A percentile compares a stretch with the other conserved stretches of the same genome.
Conservation (phyloP, 371 early-diverging fungal genomes). For the Zychaea mexicana region DNA sequence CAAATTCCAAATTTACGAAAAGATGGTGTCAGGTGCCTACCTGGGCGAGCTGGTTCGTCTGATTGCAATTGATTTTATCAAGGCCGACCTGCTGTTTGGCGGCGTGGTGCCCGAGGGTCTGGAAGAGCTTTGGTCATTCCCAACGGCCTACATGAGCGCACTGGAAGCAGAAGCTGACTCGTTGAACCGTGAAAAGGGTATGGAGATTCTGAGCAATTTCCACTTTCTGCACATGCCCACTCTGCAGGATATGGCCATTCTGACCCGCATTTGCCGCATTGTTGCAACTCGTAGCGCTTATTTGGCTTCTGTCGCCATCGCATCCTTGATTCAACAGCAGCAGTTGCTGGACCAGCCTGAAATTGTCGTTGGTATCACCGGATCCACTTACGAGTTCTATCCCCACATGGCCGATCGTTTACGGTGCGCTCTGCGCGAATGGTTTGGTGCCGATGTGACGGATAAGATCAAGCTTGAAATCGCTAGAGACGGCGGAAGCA, state of each 20-base stretch:
- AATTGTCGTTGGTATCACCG: slow-evolving; percentile 39
- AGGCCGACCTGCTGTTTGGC: slow-evolving; percentile 65
- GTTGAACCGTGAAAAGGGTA: slow-evolving; percentile 12
- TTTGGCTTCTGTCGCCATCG: slow-evolving; percentile 35
- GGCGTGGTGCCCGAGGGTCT: slow-evolving; percentile 63
- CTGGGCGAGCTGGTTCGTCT: slow-evolving; percentile 87
- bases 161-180: slow-evolving; percentile 31
- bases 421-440: slow-evolving; percentile 24
- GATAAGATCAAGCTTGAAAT: slow-evolving; percentile 35
- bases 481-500: slow-evolving; percentile 49
- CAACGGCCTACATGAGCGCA: slow-evolving; percentile 71
- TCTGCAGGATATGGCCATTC: slow-evolving; percentile 31
- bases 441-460: slow-evolving; percentile 34
- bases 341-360: slow-evolving; percentile 12
- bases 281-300: slow-evolving; percentile 34
- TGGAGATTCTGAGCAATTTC: slow-evolving; percentile 13
- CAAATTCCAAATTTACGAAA: slow-evolving; percentile 81
- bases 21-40: slow-evolving; percentile 90
- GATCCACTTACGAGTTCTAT: slow-evolving; percentile 46
- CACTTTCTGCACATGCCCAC: slow-evolving; percentile 28
- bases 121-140: slow-evolving; percentile 64
- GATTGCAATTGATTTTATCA: slow-evolving; percentile 71
- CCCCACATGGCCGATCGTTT: slow-evolving; percentile 46
- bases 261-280: slow-evolving; percentile 34
- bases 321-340: slow-evolving; percentile 37